Evolutionary conservation across 805 yeast species (phyloP), one percentile per base, ranked within the genome.

Genomic region (Sugiyamaella marilandica): DNA sequence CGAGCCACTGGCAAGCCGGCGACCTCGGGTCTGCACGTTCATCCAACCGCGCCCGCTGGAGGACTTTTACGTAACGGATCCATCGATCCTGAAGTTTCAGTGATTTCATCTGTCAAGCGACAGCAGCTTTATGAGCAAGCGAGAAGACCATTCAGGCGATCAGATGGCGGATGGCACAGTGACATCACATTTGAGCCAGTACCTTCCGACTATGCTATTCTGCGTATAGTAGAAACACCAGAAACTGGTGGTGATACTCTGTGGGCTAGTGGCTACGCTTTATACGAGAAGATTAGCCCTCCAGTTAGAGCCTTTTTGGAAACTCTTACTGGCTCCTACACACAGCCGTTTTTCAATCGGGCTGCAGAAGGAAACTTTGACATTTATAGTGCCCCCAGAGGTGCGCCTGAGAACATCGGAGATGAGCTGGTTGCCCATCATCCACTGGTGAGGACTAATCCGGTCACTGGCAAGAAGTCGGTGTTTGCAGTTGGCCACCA

Each of bases 181-280:
- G 95, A 87, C 65, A 84, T 84, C 41, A 79, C 88, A 24, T 86
- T 83, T 66, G 94, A 86, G 67, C 75, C 75, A 48, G 87, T 83
- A 64, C 86, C 91, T 10, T 85, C 92, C 11, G 85, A 85, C 13
- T 72, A 78, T 52, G 85, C 95, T 0, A 77, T 83, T 56, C 82
- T 86, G 62, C 74, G 80, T 16, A 80, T 83, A 52, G 70, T 84
- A 46, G 85, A 84, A 54, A 74, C 75, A 34, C 82, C 83, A 31
- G 80, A 76, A 21, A 67, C 64, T 29, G 73, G 73, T 11, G 84
- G 84, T n/a, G 84, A 80, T 61, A 80, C 84, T 4, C 64, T 74
- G n/a, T 80, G 79, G 74, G 74, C 76, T 29, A 75, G 78, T 49
- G 80, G 80, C 16, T 74, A 77, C 57, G 82, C 74, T 43, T 80